Evolutionary conservation across 345 rosid species (phyloP).

Genomic region (Hibiscus mutabilis): DNA sequence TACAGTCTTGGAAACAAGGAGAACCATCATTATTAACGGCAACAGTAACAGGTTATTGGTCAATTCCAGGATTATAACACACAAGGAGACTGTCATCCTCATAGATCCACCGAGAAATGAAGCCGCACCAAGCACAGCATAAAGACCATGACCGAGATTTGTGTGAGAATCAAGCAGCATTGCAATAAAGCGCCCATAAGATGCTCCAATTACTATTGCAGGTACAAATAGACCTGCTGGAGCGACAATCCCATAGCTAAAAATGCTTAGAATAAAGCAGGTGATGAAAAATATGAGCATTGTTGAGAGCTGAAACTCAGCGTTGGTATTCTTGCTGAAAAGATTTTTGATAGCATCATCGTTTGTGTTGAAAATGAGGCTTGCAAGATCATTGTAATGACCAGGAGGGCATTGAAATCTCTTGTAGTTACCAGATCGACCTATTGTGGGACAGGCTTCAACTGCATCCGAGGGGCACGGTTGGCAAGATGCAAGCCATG

Average conservation of each 20-base stretch:
- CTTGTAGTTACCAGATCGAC: slow-evolving; percentile 89
- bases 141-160: slow-evolving; percentile 73
- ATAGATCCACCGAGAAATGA: slow-evolving; percentile 93
- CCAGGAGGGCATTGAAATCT: slow-evolving; percentile 78
- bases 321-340: slow-evolving; percentile 73
- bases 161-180: slow-evolving; percentile 60
- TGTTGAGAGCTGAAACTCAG: slow-evolving; percentile 65
- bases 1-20: slow-evolving; percentile 82
- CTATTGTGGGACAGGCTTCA: slow-evolving; percentile 87
- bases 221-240: slow-evolving; percentile 92
- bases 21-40: slow-evolving; percentile 94
- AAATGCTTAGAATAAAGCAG: slow-evolving; percentile 65
- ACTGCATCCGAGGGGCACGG: slow-evolving; percentile 61
- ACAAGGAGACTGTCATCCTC: slow-evolving; percentile 90
- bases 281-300: slow-evolving; percentile 62
- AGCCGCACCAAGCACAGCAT: slow-evolving; percentile 91
- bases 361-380: slow-evolving; percentile 91
- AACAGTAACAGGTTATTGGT: slow-evolving; percentile 79
- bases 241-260: slow-evolving; percentile 81
- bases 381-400: slow-evolving; percentile 86
- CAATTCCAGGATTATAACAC: slow-evolving; percentile 79
- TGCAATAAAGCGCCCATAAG: slow-evolving; percentile 78
- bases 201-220: slow-evolving; percentile 80
- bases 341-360: slow-evolving; percentile 89
- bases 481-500: slow-evolving; percentile 77